phyloP scores from a whole-genome alignment of 306 rosid genomes.

The Datisca glomerata region DNA sequence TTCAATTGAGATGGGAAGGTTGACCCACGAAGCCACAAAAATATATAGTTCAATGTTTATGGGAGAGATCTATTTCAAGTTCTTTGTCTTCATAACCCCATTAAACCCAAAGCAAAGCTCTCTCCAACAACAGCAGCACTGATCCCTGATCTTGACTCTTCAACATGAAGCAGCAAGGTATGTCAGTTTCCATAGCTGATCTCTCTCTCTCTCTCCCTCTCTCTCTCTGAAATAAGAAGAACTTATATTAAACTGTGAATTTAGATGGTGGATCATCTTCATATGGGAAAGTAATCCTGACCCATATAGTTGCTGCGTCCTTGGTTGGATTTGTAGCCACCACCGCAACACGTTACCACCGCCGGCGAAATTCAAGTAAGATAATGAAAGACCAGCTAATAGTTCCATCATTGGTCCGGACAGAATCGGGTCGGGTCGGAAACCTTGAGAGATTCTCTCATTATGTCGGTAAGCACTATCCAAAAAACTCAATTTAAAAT shows the following conservation, averaged over 20 bases:
- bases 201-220: not conserved
- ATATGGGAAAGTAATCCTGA: constrained; percentile 15
- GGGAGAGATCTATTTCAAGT: too few species aligned
- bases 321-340: constrained; percentile 30
- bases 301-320: constrained; percentile 32
- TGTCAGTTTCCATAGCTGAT: not conserved
- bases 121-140: too few species aligned
- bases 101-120: too few species aligned
- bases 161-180: constrained; percentile 21
- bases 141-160: not conserved
- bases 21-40: too few species aligned
- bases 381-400: constrained; percentile 9
- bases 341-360: constrained; percentile 8
- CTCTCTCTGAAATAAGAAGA: not conserved
- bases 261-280: constrained; percentile 34
- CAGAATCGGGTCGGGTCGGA: constrained; percentile 49
- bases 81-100: too few species aligned
- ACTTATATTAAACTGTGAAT: not conserved
- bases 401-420: constrained; percentile 23
- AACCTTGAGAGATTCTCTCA: constrained; percentile 56
- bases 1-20: too few species aligned
- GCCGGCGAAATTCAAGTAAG: constrained; percentile 8
- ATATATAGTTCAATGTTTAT: too few species aligned
- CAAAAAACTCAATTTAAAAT: too few species aligned
- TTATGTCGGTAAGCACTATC: constrained; percentile 42